Evolutionary conservation across 2,329 filamentous ascomycete species (phyloP).

Genomic region (Westerdykella sp.): DNA sequence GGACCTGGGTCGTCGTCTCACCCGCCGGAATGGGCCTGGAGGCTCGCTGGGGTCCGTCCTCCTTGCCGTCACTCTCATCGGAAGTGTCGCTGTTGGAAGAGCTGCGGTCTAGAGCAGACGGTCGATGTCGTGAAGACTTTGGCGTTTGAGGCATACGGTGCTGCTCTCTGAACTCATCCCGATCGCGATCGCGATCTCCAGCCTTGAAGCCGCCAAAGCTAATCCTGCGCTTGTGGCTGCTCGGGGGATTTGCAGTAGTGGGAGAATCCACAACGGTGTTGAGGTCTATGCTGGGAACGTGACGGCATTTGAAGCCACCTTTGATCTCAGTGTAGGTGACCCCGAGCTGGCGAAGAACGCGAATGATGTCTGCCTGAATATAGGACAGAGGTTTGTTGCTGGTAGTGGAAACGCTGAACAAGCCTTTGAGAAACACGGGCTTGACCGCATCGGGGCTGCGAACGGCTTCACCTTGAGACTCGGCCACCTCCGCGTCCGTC

Average conservation of each 20-base stretch:
- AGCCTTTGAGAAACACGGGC: constrained; percentile 89
- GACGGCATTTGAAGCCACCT: constrained; percentile 84
- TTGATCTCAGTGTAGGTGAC: constrained; percentile 92
- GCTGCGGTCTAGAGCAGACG: constrained; percentile 56
- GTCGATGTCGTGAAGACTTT: constrained; percentile 41
- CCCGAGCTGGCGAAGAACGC: constrained; percentile 78
- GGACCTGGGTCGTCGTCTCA: constrained; percentile 87
- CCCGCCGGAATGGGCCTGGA: constrained; percentile 52
- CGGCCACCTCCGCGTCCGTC: constrained; percentile 69
- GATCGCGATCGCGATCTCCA: constrained; percentile 52
- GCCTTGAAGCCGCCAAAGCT: constrained; percentile 70
- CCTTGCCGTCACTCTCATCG: constrained; percentile 61
- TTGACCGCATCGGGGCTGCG: constrained; percentile 73
- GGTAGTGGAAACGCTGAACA: constrained; percentile 96
- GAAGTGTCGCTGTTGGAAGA: constrained; percentile 85
- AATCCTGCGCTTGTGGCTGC: constrained; percentile 64
- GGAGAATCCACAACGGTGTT: constrained; percentile 60
- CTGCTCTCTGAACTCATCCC: constrained; percentile 64
- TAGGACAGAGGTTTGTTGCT: constrained; percentile 81
- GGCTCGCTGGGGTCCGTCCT: constrained; percentile 37
- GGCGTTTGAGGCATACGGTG: constrained; percentile 48
- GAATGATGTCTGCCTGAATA: constrained; percentile 84
- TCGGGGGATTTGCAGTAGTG: constrained; percentile 24
- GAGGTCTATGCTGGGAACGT: constrained; percentile 82
- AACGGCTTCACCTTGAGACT: constrained; percentile 48